phyloP scores from a whole-genome alignment of 495 filamentous ascomycete genomes.

The Aspergillus sparsus region DNA sequence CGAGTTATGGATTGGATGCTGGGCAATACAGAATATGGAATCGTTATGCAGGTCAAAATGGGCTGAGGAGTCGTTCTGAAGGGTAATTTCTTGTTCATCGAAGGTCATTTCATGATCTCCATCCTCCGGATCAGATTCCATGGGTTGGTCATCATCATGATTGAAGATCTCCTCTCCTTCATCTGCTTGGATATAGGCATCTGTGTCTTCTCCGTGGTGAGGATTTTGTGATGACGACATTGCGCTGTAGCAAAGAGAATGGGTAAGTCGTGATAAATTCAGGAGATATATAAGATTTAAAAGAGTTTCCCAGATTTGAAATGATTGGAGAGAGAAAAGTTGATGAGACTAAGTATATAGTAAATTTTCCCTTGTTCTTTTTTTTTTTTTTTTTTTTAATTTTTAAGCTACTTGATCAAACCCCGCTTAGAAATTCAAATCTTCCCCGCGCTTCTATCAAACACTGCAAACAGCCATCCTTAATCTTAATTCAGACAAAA shows the following conservation, averaged over 20 bases:
- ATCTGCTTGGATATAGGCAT: conserved; percentile 63
- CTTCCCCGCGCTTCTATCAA: conserved; percentile 37
- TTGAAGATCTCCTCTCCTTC: conserved; percentile 71
- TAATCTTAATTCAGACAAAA: too few species aligned
- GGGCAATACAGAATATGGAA: conserved; percentile 88
- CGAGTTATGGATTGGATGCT: conserved; percentile 76
- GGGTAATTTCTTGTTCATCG: conserved; percentile 68
- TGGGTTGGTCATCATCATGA: conserved; percentile 68
- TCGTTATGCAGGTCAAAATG: conserved; percentile 89
- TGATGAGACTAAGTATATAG: not conserved
- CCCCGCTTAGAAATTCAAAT: conserved; percentile 48
- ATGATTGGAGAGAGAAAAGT: not conserved
- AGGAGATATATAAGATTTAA: conserved; percentile 2
- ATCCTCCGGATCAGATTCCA: conserved; percentile 63
- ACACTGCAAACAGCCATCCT: conserved; percentile 34
- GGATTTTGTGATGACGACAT: conserved; percentile 52
- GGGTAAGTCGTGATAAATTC: conserved; percentile 1
- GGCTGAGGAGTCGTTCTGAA: conserved; percentile 88
- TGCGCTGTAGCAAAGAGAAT: conserved; percentile 14
- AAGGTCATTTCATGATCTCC: conserved; percentile 62
- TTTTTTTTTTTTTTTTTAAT: conserved; percentile 19
- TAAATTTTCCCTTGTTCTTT: conserved; percentile 21
- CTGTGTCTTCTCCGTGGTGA: conserved; percentile 50
- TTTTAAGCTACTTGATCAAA: conserved; percentile 28
- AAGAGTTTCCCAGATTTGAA: not conserved